Evolutionary conservation across 139 green algal species (phyloP).

Genomic region (Picochlorum sp.): DNA sequence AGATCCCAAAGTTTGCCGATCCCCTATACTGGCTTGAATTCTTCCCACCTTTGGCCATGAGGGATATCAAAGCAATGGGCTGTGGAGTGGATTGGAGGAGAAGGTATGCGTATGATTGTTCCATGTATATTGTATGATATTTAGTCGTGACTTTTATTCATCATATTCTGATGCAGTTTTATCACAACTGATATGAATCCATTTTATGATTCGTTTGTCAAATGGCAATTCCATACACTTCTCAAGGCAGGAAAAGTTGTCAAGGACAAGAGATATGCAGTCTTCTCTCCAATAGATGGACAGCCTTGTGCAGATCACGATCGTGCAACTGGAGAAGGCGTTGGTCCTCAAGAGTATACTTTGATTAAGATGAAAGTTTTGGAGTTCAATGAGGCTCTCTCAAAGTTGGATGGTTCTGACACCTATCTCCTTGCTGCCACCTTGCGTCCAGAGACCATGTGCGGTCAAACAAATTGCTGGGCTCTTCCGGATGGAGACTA

Average conservation of each 20-base stretch:
- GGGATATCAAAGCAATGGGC: constrained; percentile 86
- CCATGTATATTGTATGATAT: too few relatives aligned
- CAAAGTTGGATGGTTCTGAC: constrained; percentile 40
- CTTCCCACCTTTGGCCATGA: constrained; percentile 83
- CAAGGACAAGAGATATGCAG: constrained; percentile 90
- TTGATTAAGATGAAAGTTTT: constrained; percentile 94
- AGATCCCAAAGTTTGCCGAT: constrained; percentile 64
- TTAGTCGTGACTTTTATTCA: constrained; percentile 3
- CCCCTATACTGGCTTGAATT: constrained; percentile 84
- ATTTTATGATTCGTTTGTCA: constrained; percentile 96
- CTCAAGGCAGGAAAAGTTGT: constrained; percentile 72
- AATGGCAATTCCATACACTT: constrained; percentile 92
- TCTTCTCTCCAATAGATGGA: constrained; percentile 91
- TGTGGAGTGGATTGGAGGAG: constrained; percentile 95
- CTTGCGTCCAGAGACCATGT: constrained; percentile 98
- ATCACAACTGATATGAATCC: constrained; percentile 98
- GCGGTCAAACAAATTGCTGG: constrained; percentile 98
- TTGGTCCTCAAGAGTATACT: constrained; percentile 89
- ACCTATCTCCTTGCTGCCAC: constrained; percentile 93
- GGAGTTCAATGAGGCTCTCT: constrained; percentile 64
- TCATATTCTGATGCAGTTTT: constrained; percentile 54
- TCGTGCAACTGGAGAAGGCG: constrained; percentile 85
- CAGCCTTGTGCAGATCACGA: constrained; percentile 96
- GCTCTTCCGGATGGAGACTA: constrained; percentile 93
- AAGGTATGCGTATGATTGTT: too few relatives aligned